Evolutionary conservation across 2,329 filamentous ascomycete genomes (phyloP), one percentile per base, ranked within the genome.

Genomic region (Xylariales sp.): DNA sequence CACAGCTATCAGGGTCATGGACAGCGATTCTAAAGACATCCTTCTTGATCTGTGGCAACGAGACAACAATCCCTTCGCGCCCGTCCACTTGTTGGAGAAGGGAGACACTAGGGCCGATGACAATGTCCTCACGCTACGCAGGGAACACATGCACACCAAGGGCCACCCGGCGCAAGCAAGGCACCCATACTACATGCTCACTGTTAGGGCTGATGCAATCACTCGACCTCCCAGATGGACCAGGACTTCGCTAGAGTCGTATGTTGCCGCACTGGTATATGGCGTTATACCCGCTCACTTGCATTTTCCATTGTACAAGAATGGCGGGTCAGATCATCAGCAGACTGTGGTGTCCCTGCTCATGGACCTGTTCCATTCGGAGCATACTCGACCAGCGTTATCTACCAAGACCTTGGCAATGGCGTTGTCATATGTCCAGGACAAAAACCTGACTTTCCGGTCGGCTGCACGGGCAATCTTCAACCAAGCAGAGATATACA

Each of bases 391-490:
- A 32, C 16, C 40, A 4, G 43, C 43, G 7, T 33, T 51, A 3
- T 55, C 59, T 4, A 29, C 51, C 3, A 48, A 52, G n/a, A 53
- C 57, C 16, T 38, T 60, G 31, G 57, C 56, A 25, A 48, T 60
- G 45, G 55, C 58, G 7, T 43, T 60, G 19, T 36, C 35, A 6
- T 59, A 41, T 35, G 49, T 58, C 15, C 48, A 51, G 18, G 28
- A 34, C 3, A 49, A 33, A 20, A 54, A 53, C 7, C 10, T 40
- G 8, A 40, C 43, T 1, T 56, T 55, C 43, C 53, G 52, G 20
- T 44, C 48, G 9, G 48, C 42, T 8, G 49, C 53, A 19, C 51
- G 53, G 15, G 28, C 37, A 2, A 48, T 61, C 11, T 50, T 51
- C 33, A 38, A 47, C 27, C 50, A 51, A 12, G 53, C 47, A 3